Base-by-base conservation (phyloP, 2,329 filamentous ascomycete species). In the Triangularia verruculosa region DNA sequence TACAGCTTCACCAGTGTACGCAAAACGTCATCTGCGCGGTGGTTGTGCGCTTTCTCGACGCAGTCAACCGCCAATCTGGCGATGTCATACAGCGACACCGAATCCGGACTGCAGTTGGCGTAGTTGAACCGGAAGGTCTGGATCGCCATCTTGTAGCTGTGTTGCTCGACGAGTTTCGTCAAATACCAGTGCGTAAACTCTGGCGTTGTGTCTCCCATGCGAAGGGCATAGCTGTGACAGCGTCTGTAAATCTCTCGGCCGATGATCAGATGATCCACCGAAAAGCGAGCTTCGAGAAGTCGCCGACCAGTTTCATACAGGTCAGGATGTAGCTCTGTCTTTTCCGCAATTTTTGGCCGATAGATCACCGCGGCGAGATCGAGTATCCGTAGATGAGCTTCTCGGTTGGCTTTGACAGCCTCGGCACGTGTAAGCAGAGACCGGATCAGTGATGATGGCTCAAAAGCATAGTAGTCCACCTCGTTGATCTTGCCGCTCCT, bases 391-490 rank as follows among this genome's bases (percentile, higher is more conserved):
- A 54, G 13, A 30, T 28, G 53, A 24, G 57, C 59, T 51, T 59
- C 55, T 12, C 28, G 30, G 25, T 28, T 12, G 24, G 27, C 64
- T 24, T 57, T 52, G 8, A 67, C 32, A 6, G 57, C 22, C 28
- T 68, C 60, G 22, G 24, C 62, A 34, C 61, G 69, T 13, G 61
- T 61, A 27, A 75, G 64, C 22, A 73, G 63, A 6, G 64, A 70
- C 3, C 75, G 66, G 34, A 80, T 73, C 9, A 80, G 67, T 1
- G 66, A 17, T 1, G 77, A 51, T 7, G 79, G 78, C 0, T 74
- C 57, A 64, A 77, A 73, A n/a, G 69, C 72, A 57, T 75, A 74
- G 54, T 76, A 81, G 13, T 70, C 65, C 7, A 59, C 68, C 65
- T 77, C 76, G 15, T 73, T 66, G 1, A 80, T 58, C 4, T 71